phyloP scores from a whole-genome alignment of 2,329 filamentous ascomycete genomes.

The Colletotrichum graminicola region DNA sequence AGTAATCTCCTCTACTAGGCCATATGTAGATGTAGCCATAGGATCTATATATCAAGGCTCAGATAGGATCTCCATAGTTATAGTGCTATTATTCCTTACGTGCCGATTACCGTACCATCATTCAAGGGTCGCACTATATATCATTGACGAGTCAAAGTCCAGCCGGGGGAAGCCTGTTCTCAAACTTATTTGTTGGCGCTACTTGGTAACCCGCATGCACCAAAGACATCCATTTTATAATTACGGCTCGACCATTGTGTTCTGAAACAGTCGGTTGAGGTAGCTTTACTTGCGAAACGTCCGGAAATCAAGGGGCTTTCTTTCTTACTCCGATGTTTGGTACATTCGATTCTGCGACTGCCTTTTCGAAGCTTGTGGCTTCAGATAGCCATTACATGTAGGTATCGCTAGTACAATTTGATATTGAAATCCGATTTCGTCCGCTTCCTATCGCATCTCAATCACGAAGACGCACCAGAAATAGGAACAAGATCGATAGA shows the following conservation, averaged over 20 bases:
- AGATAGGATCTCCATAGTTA: too few relatives aligned
- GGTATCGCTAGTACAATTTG: not conserved
- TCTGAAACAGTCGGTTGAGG: not conserved
- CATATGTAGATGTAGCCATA: too few relatives aligned
- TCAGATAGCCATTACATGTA: not conserved
- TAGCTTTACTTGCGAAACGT: not conserved
- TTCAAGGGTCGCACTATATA: not conserved
- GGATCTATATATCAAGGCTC: too few relatives aligned
- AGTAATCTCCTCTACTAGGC: too few relatives aligned
- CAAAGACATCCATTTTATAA: not conserved
- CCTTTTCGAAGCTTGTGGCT: not conserved
- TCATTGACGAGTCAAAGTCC: too few relatives aligned
- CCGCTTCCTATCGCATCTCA: not conserved
- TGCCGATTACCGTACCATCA: too few relatives aligned
- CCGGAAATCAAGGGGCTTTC: not conserved
- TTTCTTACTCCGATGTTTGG: not conserved
- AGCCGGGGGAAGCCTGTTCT: too few relatives aligned
- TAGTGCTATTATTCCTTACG: too few relatives aligned
- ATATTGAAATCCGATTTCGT: not conserved
- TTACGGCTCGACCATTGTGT: too few relatives aligned
- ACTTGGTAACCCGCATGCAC: too few relatives aligned
- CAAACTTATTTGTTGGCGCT: too few relatives aligned
- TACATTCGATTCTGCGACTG: not conserved
- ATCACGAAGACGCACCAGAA: slow-evolving; percentile 5
- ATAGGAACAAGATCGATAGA: slow-evolving; percentile 26